Base-by-base conservation (phyloP, 2,329 filamentous ascomycete species). In the Calonectria montana region DNA sequence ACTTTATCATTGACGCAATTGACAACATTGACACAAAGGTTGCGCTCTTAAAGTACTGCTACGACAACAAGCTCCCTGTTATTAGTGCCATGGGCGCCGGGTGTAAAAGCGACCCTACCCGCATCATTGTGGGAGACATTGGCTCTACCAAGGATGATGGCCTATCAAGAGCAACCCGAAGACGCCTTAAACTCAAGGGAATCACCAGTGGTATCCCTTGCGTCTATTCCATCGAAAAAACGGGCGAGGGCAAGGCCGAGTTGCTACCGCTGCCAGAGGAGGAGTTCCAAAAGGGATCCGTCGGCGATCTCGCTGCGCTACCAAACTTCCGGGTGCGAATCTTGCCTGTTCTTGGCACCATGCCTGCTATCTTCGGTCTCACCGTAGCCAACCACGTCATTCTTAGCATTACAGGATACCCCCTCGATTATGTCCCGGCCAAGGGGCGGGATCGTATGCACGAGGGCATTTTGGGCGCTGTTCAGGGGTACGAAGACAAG, bases 11-110 rank as follows among this genome's bases (percentile, higher is more conserved):
- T 41, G 97, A 99, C 83, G 97, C 96, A 25, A 99, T 99, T 76
- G 97, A 99, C 83, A 98, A 99, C 81, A 98, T 99, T 74, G 94
- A 98, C 64, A 97, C 95, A 66, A 99, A 99, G 85, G 96, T 99
- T 3, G 93, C 93, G 21, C 86, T 99, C 67, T 87, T 99, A 47
- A 92, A 95, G 79, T 97, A 97, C 84, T 99, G 97, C 84, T 89
- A 96, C 81, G 90, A 92, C 72, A 89, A 95, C 80, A 87, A 89
- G 2, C 86, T 98, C 29, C 93, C 91, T 1, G 95, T 99, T 31
- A 96, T 99, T 73, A 97, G 95, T 18, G 94, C 95, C 37, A 98
- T 98, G 96, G 97, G 97, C 1, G 97, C 97, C 0, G 97, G 95
- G 0, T 98, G 95, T 84, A 99, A 98, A 86, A 96, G 94, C 55